These are phyloP conservation scores for Lachancea thermotolerans DNA, from an alignment of 805 yeast species.

Conservation along the genomic window DNA sequence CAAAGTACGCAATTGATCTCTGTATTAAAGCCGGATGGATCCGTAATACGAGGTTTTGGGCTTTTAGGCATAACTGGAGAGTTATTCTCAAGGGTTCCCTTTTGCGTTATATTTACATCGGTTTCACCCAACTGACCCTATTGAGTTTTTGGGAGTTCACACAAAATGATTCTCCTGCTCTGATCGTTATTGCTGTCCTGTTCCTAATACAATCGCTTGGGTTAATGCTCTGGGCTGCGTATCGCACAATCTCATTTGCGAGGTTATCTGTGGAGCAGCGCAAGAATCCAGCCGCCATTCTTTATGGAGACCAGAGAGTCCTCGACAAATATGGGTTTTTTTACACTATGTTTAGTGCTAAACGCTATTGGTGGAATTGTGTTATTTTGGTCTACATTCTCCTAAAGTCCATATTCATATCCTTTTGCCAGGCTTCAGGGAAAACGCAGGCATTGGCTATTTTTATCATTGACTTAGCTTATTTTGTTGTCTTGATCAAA, in stretches of 20 bases:
- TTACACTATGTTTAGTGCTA: slow-evolving; percentile 82
- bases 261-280: slow-evolving; percentile 48
- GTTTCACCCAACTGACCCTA: slow-evolving; percentile 73
- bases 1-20: slow-evolving; percentile 46
- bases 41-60: slow-evolving; percentile 40
- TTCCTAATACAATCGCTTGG: slow-evolving; percentile 57
- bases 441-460: slow-evolving; percentile 72
- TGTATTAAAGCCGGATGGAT: slow-evolving; percentile 44
- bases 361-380: slow-evolving; percentile 75
- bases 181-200: slow-evolving; percentile 71
- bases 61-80: slow-evolving; percentile 51
- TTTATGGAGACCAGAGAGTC: slow-evolving; percentile 70
- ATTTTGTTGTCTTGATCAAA: slow-evolving; percentile 55
- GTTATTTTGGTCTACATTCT: slow-evolving; percentile 55
- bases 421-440: slow-evolving; percentile 74
- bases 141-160: slow-evolving; percentile 86
- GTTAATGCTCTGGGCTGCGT: slow-evolving; percentile 58
- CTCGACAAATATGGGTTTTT: slow-evolving; percentile 80
- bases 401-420: slow-evolving; percentile 65
- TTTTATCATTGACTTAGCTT: slow-evolving; percentile 68
- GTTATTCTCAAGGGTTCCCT: slow-evolving; percentile 68
- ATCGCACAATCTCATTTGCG: slow-evolving; percentile 59
- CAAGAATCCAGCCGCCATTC: slow-evolving; percentile 79
- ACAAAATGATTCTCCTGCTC: slow-evolving; percentile 77
- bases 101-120: slow-evolving; percentile 73